Base-by-base conservation (phyloP, 1,284 basidiomycete genomes). In the Microstroma glucosiphilum region DNA sequence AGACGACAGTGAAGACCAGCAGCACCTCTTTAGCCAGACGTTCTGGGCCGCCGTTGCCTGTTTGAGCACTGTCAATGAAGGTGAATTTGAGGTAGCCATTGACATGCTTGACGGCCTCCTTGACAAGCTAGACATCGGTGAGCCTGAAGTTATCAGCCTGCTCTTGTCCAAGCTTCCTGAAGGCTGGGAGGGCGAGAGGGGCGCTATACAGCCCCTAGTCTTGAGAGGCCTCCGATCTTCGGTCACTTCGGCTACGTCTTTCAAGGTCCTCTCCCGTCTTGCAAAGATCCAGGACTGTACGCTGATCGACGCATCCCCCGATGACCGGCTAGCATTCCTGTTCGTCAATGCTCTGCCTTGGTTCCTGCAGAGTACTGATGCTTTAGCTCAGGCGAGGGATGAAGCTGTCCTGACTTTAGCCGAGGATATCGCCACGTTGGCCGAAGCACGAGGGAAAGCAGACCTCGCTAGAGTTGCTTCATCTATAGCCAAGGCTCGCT, bases 1-100 rank as follows among this genome's bases (percentile, higher is more conserved):
- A 19, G 84, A 87, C 51, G 80, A 87, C 12, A 37, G 30, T 37
- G 30, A 37, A 37, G 84, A 88, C 64, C 82, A 83, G 30, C 80
- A 84, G 2, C 82, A 89, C 15, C 69, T 74, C 30, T 82, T 91
- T 37, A 89, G 91, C 0, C 90, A 91, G 73, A 82, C 92, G 51
- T 96, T 91, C 80, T 96, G 92, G 92, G 88, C 87, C 70, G 84
- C 88, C 1, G 84, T 86, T 51, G 91, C 90, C 0, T 90, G 89
- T 69, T 83, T 94, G 30, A 87, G 86, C 21, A 93, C 91, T 0
- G 88, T 88, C 0, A 87, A 89, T 55, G 90, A 96, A 78, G 80
- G 83, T 6, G 93, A 96, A 78, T 96, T 90, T 72, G 79, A 82
- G 8, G 85, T 89, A 63, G 85, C 86, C 0, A 80, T 92, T 25